Base-by-base conservation (phyloP, 768 basidiomycete species). In the Boletus subparvulus region DNA sequence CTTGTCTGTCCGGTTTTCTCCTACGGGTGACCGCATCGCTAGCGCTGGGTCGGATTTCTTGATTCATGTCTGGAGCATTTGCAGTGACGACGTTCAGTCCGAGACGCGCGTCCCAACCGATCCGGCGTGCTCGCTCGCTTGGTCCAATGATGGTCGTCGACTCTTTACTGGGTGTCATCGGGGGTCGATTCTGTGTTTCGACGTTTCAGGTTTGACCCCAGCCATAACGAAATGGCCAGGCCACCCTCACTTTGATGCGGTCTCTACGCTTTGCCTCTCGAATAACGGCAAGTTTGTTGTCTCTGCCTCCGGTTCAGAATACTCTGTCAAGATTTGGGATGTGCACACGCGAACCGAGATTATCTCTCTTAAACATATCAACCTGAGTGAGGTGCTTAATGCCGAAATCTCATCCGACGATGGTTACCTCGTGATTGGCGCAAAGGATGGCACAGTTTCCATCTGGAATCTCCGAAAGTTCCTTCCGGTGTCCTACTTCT, bases 1-100 rank as follows among this genome's bases (percentile, higher is more conserved):
- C 19, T 49, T 28, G 44, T 65, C 63, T 17, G 37, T 68, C 37
- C 45, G 43, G 12, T 69, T 69, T 57, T 68, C 68, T 40, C 60
- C 65, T 30, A 11, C n/a, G 2, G 66, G 66, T 6, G 54, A 60
- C 28, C 54, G 44, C 10, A 55, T 68, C 26, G 68, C 68, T 11
- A 58, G 33, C n/a, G 19, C 48, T 28, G 55, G 50, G 8, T 47
- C 55, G 48, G 28, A 49, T 43, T 55, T 10, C 36, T 47, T 28
- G 1, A 52, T 67, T 19, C 55, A 47, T 2, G 19, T 66, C 39
- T 57, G 65, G 59, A 45, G 44, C 8, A 3, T 55, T 16, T 19
- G 6, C 16, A 24, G 26, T 11, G 47, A 42, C 6, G 9, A 1
- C 0, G 4, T 24, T 41, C 41, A 36, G 9, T 14, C 13, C 13